Percentiles rank a stretch among this genome's conserved stretches.
Conservation (phyloP, 176 grass and related monocot genomes). For the Canna indica region DNA sequence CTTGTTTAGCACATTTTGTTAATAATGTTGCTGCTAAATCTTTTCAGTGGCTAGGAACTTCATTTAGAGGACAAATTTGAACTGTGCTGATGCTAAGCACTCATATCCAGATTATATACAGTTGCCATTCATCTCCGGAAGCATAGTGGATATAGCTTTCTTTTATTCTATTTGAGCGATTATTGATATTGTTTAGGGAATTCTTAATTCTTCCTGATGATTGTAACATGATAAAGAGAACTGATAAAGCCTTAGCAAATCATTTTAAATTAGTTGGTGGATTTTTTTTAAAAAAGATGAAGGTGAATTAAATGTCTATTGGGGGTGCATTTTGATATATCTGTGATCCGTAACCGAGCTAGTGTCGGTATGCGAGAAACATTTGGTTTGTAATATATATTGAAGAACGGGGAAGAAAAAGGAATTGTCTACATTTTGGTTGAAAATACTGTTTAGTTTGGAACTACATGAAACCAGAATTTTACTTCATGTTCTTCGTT, state of each 20-base stretch:
- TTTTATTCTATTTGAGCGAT: background rate
- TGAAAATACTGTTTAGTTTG: no score
- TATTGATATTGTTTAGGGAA: background rate
- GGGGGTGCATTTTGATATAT: no score
- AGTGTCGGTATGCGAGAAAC: no score
- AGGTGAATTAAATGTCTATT: no score
- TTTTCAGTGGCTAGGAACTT: background rate
- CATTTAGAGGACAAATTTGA: constrained; percentile 2
- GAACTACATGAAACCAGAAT: no score
- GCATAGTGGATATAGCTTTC: background rate
- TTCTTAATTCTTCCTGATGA: background rate
- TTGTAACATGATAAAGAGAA: background rate
- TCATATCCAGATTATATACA: background rate
- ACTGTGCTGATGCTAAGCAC: background rate
- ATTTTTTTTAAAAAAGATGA: no score
- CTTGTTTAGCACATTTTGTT: background rate
- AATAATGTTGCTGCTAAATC: background rate
- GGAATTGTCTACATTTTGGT: no score
- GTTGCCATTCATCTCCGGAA: background rate
- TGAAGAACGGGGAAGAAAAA: no score
- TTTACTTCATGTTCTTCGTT: no score
- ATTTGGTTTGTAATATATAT: no score
- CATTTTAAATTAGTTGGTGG: no score
- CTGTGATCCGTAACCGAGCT: no score
- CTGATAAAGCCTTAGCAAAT: background rate